These are phyloP conservation scores for Cryphonectria japonica DNA, from an alignment of 2,329 filamentous ascomycete genomes.

Conservation along the genomic window DNA sequence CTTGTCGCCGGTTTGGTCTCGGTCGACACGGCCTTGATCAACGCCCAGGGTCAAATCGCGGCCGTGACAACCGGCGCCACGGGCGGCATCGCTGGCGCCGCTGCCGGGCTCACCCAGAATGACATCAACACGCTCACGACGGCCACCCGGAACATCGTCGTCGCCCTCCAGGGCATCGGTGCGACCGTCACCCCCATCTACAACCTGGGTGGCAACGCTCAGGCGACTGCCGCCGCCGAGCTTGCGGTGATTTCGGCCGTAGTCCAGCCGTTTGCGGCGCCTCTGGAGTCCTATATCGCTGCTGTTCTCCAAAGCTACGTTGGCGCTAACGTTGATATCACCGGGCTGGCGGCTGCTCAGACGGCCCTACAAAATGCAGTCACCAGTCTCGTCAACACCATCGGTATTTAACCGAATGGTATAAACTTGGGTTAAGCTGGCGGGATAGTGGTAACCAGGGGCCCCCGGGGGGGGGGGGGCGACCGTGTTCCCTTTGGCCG, in stretches of 20 bases:
- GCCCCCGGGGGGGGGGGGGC: no score
- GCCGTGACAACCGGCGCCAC: background rate
- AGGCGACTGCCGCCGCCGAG: background rate
- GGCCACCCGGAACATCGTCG: background rate
- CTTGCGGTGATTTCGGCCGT: background rate
- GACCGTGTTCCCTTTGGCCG: background rate
- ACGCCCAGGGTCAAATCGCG: background rate
- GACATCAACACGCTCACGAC: slow-evolving; percentile 1
- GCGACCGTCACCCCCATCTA: background rate
- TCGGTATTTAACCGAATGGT: background rate
- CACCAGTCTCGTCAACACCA: background rate
- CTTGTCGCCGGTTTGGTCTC: background rate
- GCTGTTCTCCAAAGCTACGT: slow-evolving; percentile 2
- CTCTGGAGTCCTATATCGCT: background rate
- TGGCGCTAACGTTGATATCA: background rate
- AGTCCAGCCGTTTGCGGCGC: background rate
- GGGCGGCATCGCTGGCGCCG: background rate
- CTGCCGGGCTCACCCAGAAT: background rate
- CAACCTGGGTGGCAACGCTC: background rate
- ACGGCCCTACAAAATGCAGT: background rate
- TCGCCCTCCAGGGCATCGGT: background rate
- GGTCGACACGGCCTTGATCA: background rate
- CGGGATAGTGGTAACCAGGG: background rate
- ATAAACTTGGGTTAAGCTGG: no score
- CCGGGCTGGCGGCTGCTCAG: background rate